Evolutionary conservation across 78 protist genomes (phyloP).

Genomic region (Anaeramoeba flamelloides): DNA sequence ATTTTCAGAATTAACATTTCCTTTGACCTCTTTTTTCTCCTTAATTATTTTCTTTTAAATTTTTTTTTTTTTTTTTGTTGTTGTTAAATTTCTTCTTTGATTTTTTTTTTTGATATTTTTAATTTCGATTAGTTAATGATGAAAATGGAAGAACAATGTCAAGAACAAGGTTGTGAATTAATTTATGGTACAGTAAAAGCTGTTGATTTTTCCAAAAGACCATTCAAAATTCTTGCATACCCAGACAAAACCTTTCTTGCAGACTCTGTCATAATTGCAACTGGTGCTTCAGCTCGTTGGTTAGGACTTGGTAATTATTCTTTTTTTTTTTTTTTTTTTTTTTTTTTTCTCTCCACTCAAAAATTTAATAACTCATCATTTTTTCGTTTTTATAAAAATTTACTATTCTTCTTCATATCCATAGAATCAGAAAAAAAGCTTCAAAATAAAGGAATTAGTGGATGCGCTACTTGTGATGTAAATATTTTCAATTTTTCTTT

Average conservation of each 20-base stretch:
- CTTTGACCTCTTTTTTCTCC: too few relatives aligned
- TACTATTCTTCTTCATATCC: too few relatives aligned
- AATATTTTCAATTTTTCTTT: too few relatives aligned
- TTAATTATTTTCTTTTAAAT: too few relatives aligned
- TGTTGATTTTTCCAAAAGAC: conserved; percentile 20
- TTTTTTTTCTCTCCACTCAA: too few relatives aligned
- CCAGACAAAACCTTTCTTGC: conserved; percentile 18
- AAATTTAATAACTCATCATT: too few relatives aligned
- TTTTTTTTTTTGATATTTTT: conserved; percentile 34
- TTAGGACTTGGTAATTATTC: too few relatives aligned
- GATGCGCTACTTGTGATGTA: conserved; percentile 76
- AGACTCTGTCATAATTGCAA: conserved; percentile 42
- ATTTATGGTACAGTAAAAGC: conserved; percentile 17
- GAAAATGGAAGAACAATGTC: conserved; percentile 33
- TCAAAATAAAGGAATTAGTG: conserved; percentile 48
- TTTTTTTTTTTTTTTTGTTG: too few relatives aligned
- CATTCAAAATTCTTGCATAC: conserved; percentile 22
- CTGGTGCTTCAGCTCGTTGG: conserved; percentile 53
- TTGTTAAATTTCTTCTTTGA: too few relatives aligned
- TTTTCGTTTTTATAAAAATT: too few relatives aligned
- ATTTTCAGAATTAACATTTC: too few relatives aligned
- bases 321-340: too few relatives aligned
- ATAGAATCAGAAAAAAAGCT: conserved; percentile 34
- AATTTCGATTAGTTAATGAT: conserved; percentile 40
- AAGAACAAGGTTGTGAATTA: conserved; percentile 27